A percentile compares a stretch with the other conserved stretches of the same genome.
Conservation (phyloP, 108 stramenopile species). For the Nannochloropsis gaditana region DNA sequence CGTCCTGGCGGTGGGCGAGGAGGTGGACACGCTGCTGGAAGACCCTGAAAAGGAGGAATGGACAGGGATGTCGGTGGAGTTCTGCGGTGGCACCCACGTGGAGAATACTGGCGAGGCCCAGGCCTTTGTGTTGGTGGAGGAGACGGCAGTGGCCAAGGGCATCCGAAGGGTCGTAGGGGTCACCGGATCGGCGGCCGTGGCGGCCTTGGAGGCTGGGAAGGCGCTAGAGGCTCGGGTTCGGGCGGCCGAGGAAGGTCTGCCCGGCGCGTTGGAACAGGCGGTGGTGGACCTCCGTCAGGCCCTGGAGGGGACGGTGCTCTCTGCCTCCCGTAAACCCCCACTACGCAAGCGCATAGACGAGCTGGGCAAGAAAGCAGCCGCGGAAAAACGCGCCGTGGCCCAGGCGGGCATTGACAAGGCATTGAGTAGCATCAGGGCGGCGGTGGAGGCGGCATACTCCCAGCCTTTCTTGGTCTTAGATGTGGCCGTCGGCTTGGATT, state of each 20-base stretch:
- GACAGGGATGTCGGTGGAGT: conserved; percentile 87
- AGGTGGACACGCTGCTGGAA: conserved; percentile 64
- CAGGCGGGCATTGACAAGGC: conserved; percentile 56
- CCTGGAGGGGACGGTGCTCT: conserved; percentile 62
- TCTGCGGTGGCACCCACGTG: conserved; percentile 98
- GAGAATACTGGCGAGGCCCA: conserved; percentile 87
- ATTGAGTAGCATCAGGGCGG: conserved; percentile 77
- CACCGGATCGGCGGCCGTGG: conserved; percentile 73
- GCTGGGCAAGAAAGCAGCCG: conserved; percentile 61
- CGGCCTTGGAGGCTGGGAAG: conserved; percentile 66
- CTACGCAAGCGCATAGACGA: conserved; percentile 24
- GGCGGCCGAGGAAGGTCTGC: conserved; percentile 53
- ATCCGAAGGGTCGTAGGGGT: conserved; percentile 86
- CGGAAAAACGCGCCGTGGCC: conserved; percentile 67
- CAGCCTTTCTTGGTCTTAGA: background rate
- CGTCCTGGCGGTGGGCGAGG: conserved; percentile 77
- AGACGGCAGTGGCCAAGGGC: conserved; percentile 96
- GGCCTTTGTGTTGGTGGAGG: conserved; percentile 83
- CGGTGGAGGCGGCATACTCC: conserved; percentile 41
- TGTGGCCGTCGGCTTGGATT: conserved; percentile 40
- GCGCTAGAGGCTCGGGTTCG: conserved; percentile 60
- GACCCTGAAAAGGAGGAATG: conserved; percentile 79
- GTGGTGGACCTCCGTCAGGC: conserved; percentile 15
- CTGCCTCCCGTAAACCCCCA: conserved; percentile 64
- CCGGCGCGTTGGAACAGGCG: background rate